Percentiles rank a stretch among this genome's conserved stretches.
Evolutionary conservation across 1,284 basidiomycete species (phyloP).

Genomic region (Vanrija sp.): DNA sequence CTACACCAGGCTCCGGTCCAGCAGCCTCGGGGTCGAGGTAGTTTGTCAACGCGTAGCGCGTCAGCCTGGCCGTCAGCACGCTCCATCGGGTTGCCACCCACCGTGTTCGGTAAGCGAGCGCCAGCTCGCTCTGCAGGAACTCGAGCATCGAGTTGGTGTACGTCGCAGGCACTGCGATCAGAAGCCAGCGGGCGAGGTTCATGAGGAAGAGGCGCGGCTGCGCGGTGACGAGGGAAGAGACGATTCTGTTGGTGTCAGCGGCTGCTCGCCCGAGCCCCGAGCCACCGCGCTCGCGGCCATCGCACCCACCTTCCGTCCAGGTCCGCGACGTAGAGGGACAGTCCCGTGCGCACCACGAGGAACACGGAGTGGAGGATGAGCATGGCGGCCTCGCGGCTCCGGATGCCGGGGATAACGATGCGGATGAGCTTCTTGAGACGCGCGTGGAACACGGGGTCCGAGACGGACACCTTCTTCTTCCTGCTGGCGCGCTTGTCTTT

Average conservation of each 20-base stretch:
- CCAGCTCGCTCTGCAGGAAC: constrained; percentile 89
- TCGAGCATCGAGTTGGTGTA: constrained; percentile 96
- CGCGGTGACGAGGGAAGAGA: constrained; percentile 89
- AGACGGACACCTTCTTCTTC: constrained; percentile 51
- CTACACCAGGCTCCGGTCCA: too few species aligned
- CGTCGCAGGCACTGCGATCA: constrained; percentile 91
- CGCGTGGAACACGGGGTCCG: constrained; percentile 81
- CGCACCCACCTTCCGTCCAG: constrained; percentile 74
- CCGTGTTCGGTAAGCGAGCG: constrained; percentile 85
- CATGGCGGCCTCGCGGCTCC: constrained; percentile 80
- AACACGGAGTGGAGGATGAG: constrained; percentile 83
- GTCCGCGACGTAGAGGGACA: constrained; percentile 92
- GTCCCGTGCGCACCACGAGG: constrained; percentile 80
- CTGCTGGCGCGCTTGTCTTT: constrained; percentile 7
- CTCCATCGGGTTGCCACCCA: constrained; percentile 9
- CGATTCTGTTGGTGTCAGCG: constrained; percentile 60
- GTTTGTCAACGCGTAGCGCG: constrained; percentile 65
- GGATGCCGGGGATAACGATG: constrained; percentile 83
- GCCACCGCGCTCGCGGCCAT: background rate
- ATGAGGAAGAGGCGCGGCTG: constrained; percentile 73
- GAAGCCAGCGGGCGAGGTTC: constrained; percentile 84
- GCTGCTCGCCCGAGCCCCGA: background rate
- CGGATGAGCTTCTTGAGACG: constrained; percentile 71
- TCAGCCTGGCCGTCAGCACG: background rate
- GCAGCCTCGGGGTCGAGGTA: constrained; percentile 67